Evolutionary conservation across 2,329 filamentous ascomycete genomes (phyloP).

Genomic region (Colletotrichum plurivorum): DNA sequence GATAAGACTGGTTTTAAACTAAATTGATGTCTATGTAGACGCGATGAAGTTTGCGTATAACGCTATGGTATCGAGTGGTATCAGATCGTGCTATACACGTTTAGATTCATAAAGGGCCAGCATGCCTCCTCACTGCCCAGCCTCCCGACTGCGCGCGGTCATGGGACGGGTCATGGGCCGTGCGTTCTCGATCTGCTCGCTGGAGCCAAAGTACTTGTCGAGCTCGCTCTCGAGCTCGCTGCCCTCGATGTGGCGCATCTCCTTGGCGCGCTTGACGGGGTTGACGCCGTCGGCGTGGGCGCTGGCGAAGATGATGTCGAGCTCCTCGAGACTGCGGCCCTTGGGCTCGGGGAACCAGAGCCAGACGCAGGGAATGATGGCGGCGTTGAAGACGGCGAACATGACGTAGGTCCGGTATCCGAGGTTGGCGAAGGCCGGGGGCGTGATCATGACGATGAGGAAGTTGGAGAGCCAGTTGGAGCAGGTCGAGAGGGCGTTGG

Average conservation of each 20-base stretch:
- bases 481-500: slow-evolving; percentile 74
- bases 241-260: slow-evolving; percentile 44
- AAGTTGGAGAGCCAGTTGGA: slow-evolving; percentile 75
- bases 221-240: slow-evolving; percentile 46
- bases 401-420: slow-evolving; percentile 69
- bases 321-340: slow-evolving; percentile 71
- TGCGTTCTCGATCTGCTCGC: slow-evolving; percentile 40
- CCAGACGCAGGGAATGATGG: slow-evolving; percentile 66
- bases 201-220: slow-evolving; percentile 47
- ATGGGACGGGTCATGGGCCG: slow-evolving; percentile 36
- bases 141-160: slow-evolving; percentile 6
- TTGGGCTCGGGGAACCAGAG: slow-evolving; percentile 69
- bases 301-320: slow-evolving; percentile 61
- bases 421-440: slow-evolving; percentile 68
- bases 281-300: slow-evolving; percentile 46
- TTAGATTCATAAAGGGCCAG: too few relatives aligned
- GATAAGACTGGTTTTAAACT: too few relatives aligned
- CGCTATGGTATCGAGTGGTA: too few relatives aligned
- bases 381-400: slow-evolving; percentile 67
- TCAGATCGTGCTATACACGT: too few relatives aligned
- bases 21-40: too few relatives aligned
- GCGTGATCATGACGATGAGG: slow-evolving; percentile 77
- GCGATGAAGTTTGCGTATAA: too few relatives aligned
- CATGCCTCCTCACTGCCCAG: slow-evolving; percentile 8
- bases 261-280: slow-evolving; percentile 46